Conservation (phyloP, 2,329 filamentous ascomycete species). For the Colletotrichum filicis region DNA sequence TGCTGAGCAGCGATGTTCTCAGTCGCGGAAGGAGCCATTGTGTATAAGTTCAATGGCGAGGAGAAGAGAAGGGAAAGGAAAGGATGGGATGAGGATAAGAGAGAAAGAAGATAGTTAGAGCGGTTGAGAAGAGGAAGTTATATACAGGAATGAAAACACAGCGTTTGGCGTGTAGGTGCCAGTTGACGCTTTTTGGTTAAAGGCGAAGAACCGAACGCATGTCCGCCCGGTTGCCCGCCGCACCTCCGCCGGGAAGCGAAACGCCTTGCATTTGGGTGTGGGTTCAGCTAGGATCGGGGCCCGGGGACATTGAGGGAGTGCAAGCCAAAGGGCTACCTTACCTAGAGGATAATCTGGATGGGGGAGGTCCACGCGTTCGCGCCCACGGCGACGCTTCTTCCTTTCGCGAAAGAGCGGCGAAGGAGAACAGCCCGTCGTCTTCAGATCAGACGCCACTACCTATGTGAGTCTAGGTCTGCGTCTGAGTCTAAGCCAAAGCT, state of each 20-base stretch:
- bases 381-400: not conserved
- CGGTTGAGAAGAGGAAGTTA: constrained; percentile 18
- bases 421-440: constrained; percentile 23
- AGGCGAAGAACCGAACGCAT: constrained; percentile 28
- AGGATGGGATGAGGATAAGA: constrained; percentile 1
- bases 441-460: constrained; percentile 18
- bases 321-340: no score
- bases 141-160: constrained; percentile 2
- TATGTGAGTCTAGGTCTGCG: not conserved
- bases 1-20: constrained; percentile 26
- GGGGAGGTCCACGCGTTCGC: constrained; percentile 23
- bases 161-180: not conserved
- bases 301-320: not conserved
- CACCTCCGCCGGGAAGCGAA: constrained; percentile 32
- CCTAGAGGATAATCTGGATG: not conserved
- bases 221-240: constrained; percentile 25
- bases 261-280: constrained; percentile 28
- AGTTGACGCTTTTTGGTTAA: constrained; percentile 2
- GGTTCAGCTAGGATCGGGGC: constrained; percentile 26
- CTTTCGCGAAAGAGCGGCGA: constrained; percentile 1
- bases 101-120: no score
- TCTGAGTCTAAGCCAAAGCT: constrained; percentile 5
- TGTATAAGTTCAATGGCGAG: not conserved
- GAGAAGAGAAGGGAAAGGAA: not conserved
- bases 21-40: constrained; percentile 44